Evolutionary conservation across 768 basidiomycete species (phyloP), one percentile per base, ranked within the genome.

Genomic region (Neoboletus brunneissimus): DNA sequence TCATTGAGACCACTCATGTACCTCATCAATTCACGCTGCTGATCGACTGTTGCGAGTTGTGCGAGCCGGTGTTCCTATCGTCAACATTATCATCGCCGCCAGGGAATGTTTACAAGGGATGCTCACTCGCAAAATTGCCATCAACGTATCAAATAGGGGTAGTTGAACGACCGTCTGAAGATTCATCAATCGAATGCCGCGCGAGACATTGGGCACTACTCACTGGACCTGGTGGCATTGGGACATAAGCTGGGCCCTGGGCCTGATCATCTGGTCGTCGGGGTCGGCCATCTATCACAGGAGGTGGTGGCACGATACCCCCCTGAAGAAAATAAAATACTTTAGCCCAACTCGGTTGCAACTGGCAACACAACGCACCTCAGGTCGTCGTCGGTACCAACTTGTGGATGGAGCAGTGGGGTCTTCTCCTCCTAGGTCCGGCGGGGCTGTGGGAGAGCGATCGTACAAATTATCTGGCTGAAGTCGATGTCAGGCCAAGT

Each of bases 21-120:
- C 51, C 87, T 76, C 82, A 89, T 89, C 49, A 91, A 73, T 66
- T 89, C 88, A 38, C 88, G 80, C 61, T 89, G 89, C 64, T 92
- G 89, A 46, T 88, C 86, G 15, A 91, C 80, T 27, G 87, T 87
- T 0, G 88, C 89, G 20, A 83, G 70, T 68, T 89, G 87, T 1
- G 87, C 87, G 6, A 82, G 70, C 4, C 86, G 86, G 68, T 88
- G 90, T 75, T 91, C 87, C 90, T 92, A 60, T 4, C 45, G 20
- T 48, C 23, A 51, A 51, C 48, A 51, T 62, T 57, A 48, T 60
- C 27, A 37, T 51, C 18, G 51, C 51, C 15, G 48, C 41, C 9
- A n/a, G 48, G 53, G 38, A 20, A 58, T 15, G 35, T 42, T 13
- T 35, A 47, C 52, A 55, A 41, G 13, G 25, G 13, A 58, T 20